phyloP scores from a whole-genome alignment of 2,329 filamentous ascomycete species.

The Penicillium janthinellum region DNA sequence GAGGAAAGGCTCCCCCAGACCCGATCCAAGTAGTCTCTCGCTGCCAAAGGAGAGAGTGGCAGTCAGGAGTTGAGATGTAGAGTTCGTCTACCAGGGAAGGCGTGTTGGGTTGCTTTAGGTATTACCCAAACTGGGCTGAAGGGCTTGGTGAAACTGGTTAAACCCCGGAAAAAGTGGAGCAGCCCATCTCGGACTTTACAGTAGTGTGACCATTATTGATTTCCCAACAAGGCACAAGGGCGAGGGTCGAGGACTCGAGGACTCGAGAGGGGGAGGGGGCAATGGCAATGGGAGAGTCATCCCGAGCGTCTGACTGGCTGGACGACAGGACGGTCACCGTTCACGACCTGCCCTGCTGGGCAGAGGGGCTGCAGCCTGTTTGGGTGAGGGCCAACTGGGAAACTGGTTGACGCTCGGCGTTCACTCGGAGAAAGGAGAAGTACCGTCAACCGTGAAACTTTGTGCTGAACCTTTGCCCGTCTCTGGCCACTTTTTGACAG shows the following conservation, averaged over 20 bases:
- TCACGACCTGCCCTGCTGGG: neutral
- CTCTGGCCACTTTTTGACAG: neutral
- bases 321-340: neutral
- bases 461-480: neutral
- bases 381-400: too few species aligned
- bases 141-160: neutral
- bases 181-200: neutral
- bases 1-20: neutral
- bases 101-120: neutral
- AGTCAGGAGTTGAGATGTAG: neutral
- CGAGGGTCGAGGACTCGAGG: neutral
- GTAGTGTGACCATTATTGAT: neutral
- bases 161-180: slow-evolving; percentile 6
- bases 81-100: neutral
- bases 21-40: neutral
- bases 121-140: slow-evolving; percentile 7
- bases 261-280: neutral
- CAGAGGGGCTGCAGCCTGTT: neutral
- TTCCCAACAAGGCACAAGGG: neutral
- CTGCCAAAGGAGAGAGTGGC: neutral
- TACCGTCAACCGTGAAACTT: neutral
- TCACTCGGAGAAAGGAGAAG: neutral
- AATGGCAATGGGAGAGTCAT: neutral
- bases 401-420: neutral
- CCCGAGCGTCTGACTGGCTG: slow-evolving; percentile 1